Evolutionary conservation across 371 early-diverging fungal species (phyloP).

Genomic region (Mucor indicus): DNA sequence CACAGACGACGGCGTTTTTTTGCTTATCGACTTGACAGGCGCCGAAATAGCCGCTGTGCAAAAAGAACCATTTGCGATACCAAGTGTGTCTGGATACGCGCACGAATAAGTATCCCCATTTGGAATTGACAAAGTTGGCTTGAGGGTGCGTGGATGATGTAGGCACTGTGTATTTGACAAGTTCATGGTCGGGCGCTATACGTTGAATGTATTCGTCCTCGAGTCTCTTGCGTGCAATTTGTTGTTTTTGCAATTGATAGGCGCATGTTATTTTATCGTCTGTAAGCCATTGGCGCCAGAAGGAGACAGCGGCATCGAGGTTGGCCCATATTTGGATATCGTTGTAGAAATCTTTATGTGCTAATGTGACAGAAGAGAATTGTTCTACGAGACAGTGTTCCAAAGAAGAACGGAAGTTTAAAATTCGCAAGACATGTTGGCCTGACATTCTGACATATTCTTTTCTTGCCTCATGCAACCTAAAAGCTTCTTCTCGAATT

Average conservation of each 20-base stretch:
- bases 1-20: constrained; percentile 40
- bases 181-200: constrained; percentile 15
- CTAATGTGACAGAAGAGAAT: constrained; percentile 21
- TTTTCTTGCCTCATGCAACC: constrained; percentile 59
- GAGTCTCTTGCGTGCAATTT: constrained; percentile 15
- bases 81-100: constrained; percentile 22
- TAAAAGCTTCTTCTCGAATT: constrained; percentile 61
- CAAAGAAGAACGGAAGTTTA: constrained; percentile 24
- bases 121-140: not conserved
- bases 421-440: constrained; percentile 18
- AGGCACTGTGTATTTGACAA: constrained; percentile 10
- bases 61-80: constrained; percentile 50
- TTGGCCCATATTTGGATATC: constrained; percentile 23
- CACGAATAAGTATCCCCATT: constrained; percentile 28
- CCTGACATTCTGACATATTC: constrained; percentile 50
- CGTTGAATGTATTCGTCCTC: constrained; percentile 26
- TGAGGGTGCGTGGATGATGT: not conserved
- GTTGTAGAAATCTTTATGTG: constrained; percentile 19
- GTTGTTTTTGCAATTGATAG: constrained; percentile 21
- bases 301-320: constrained; percentile 16
- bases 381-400: constrained; percentile 23
- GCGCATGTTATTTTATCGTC: constrained; percentile 23
- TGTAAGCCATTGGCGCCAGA: constrained; percentile 27
- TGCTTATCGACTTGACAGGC: constrained; percentile 38
- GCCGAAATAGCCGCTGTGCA: constrained; percentile 47